Evolutionary conservation across 169 alveolate species (phyloP), one percentile per base, ranked within the genome.

Genomic region (Cryptosporidium sp.): DNA sequence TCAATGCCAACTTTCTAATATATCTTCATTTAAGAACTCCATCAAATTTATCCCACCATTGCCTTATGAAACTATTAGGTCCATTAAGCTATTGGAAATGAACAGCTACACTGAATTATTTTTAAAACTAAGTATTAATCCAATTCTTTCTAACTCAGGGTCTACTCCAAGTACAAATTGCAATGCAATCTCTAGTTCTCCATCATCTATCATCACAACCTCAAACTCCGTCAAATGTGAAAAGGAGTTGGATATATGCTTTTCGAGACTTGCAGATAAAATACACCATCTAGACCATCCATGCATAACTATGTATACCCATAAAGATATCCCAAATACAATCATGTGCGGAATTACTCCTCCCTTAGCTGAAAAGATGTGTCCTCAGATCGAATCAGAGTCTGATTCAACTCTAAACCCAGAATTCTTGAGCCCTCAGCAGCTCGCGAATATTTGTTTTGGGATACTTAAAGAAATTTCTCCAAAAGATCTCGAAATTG

Each of bases 341-440:
- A 33, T 80, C 7, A 65, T 80, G 48, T 80, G 89, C 29, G 89
- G 89, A 4, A 80, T 80, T 39, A 60, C 89, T 65, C 51, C 73
- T 26, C 80, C 73, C 12, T n/a, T 80, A n/a, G 23, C 68, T 1
- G 89, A 80, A 21, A 42, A 60, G 42, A n/a, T 80, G 7, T 26
- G 44, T 21, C 16, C 86, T 21, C 23, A 31, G 4, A 29, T 23
- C 33, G 67, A 60, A 29, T 60, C 89, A 33, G 75, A 62, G 35
- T 65, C 72, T 26, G 33, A 65, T 33, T 33, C 51, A 1, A 18
- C 29, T 31, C 42, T 23, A 31, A 21, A n/a, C 26, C 14, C 72
- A 0, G 72, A 65, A 29, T 29, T 29, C 18, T 42, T 58, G 29
- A 42, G 58, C 21, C 2, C 68, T 6, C 10, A 39, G 26, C 61